Evolutionary conservation across 148 eudicot genomes (phyloP).

Genomic region (Vaccinium vitisidaea): DNA sequence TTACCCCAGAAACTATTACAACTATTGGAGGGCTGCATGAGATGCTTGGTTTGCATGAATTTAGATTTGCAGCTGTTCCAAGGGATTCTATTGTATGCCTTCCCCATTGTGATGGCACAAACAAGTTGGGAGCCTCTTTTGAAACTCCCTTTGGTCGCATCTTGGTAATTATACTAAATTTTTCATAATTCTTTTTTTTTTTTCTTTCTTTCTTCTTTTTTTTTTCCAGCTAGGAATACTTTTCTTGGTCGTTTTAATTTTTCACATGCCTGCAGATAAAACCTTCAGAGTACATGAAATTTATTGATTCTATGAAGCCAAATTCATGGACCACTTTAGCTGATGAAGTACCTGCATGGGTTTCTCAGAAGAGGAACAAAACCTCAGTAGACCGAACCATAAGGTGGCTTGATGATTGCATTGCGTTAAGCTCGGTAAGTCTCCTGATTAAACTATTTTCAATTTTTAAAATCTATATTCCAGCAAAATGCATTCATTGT

Average conservation of each 20-base stretch:
- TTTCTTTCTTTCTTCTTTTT: neutral
- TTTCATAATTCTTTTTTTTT: neutral
- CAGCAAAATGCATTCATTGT: neutral
- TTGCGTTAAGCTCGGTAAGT: slow-evolving; percentile 40
- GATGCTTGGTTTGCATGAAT: slow-evolving; percentile 60
- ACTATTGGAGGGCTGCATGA: slow-evolving; percentile 60
- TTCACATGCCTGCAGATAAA: slow-evolving; percentile 46
- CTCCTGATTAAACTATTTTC: neutral
- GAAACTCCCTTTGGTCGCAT: slow-evolving; percentile 79
- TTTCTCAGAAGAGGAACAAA: slow-evolving; percentile 66
- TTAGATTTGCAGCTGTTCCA: slow-evolving; percentile 56
- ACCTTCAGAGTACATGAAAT: slow-evolving; percentile 60
- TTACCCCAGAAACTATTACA: slow-evolving; percentile 43
- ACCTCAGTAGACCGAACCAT: slow-evolving; percentile 74
- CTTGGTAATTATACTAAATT: slow-evolving; percentile 38
- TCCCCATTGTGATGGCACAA: slow-evolving; percentile 53
- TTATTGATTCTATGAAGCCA: slow-evolving; percentile 68
- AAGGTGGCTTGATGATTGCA: slow-evolving; percentile 83
- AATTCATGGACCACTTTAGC: slow-evolving; percentile 67
- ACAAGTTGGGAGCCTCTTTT: slow-evolving; percentile 74
- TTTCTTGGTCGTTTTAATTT: neutral
- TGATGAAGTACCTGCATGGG: slow-evolving; percentile 88
- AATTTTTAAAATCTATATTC: neutral
- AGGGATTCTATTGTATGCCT: slow-evolving; percentile 65
- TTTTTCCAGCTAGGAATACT: neutral